Base-by-base conservation (phyloP, 2,329 filamentous ascomycete genomes). In the Aschersonia sp. region DNA sequence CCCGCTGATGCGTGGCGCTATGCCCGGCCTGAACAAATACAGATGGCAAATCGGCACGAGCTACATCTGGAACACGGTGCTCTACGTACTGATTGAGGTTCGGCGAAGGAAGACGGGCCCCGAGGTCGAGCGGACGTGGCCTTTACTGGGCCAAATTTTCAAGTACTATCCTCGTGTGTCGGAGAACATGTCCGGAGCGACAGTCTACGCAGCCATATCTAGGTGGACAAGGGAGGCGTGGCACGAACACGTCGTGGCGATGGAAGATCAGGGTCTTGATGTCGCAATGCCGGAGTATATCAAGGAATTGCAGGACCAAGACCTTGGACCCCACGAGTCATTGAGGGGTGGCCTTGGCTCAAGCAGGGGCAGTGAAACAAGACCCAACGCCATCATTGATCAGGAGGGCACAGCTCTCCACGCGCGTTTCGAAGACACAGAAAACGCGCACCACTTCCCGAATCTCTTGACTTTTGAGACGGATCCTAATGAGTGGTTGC, bases 1-100 rank as follows among this genome's bases (percentile, higher is more conserved):
- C 2, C 51, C 48, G 29, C 38, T 58, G 30, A 44, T 56, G 6
- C 50, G 49, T 28, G 48, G 53, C 10, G 51, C 53, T 35, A 50
- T 47, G 12, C 51, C 47, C 6, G 35, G 43, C 4, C 48, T 63
- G 4, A 50, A 54, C 1, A 61, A 60, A 46, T 63, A 55, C 43
- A 52, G 38, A 47, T 57, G 56, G 56, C 55, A 55, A 30, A 50
- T 59, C n/a, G 53, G 57, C 43, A 55, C 56, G 12, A 55, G 52
- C 35, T 55, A 57, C 46, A 45, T 62, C 12, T 64, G 61, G 60
- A 56, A 61, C 46, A 56, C 55, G 3, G 50, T 61, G 12, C 54
- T 61, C 3, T 59, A 57, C 46, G 57, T 60, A 45, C 59, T 63
- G 30, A 56, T 62, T 44, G 60, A 59, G 45, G 50, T 51, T 31